phyloP scores from a whole-genome alignment of 73 alveolate species.

The Paramecium sonneborni region DNA sequence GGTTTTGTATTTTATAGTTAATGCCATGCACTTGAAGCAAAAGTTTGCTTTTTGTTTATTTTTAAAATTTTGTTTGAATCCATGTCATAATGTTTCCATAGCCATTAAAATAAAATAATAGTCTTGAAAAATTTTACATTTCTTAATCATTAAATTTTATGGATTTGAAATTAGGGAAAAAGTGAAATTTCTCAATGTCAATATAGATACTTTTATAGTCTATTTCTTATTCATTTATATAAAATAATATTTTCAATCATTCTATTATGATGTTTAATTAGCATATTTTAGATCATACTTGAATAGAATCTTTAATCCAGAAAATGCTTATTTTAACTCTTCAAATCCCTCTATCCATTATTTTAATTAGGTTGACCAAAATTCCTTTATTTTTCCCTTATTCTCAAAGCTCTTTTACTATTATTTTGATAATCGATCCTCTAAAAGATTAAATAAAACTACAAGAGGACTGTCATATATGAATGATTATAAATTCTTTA shows the following conservation, averaged over 20 bases:
- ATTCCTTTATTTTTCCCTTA: background rate
- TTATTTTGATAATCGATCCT: slow-evolving; percentile 38
- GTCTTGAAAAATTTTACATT: too few species aligned
- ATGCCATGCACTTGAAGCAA: background rate
- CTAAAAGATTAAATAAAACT: slow-evolving; percentile 11
- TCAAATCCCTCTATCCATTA: slow-evolving; percentile 41
- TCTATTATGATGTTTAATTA: background rate
- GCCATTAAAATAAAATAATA: too few species aligned
- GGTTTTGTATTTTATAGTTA: background rate
- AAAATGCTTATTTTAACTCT: slow-evolving; percentile 19
- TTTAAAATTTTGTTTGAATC: too few species aligned
- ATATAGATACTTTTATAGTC: background rate
- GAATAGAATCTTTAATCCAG: slow-evolving; percentile 15
- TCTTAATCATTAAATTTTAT: too few species aligned
- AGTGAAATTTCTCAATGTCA: too few species aligned
- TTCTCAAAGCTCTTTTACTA: slow-evolving; percentile 20
- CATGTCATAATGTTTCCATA: too few species aligned
- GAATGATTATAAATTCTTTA: background rate
- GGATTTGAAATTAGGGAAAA: too few species aligned
- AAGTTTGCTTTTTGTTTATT: too few species aligned
- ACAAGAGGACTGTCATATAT: slow-evolving; percentile 57
- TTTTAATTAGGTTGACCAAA: background rate
- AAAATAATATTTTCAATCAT: background rate
- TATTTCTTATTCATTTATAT: background rate
- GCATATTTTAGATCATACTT: background rate